These are phyloP conservation scores for Dactylellina leptospora DNA, from an alignment of 2,329 filamentous ascomycete species.

Conservation along the genomic window DNA sequence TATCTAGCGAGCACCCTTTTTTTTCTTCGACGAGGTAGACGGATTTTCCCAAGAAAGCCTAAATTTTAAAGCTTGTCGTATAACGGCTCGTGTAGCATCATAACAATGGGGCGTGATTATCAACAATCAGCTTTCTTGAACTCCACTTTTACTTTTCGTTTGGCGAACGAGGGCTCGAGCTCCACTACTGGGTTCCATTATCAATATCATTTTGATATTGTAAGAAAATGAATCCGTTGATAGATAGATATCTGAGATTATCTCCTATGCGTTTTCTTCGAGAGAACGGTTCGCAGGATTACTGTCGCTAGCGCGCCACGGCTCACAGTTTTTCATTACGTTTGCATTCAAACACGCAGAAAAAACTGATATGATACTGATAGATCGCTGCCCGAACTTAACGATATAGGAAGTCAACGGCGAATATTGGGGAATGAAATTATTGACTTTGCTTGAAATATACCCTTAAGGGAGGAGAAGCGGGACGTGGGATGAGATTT, in stretches of 20 bases:
- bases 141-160: slow-evolving; percentile 9
- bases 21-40: neutral
- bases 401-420: slow-evolving; percentile 39
- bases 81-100: slow-evolving; percentile 20
- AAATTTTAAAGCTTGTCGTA: neutral
- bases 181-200: neutral
- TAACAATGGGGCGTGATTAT: too few relatives aligned
- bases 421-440: too few relatives aligned
- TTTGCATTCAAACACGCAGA: slow-evolving; percentile 27
- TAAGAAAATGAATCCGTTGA: too few relatives aligned
- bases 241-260: too few relatives aligned
- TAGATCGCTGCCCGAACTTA: slow-evolving; percentile 42
- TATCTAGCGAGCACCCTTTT: neutral
- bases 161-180: neutral
- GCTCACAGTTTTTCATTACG: slow-evolving; percentile 34
- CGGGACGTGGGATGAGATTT: neutral
- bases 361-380: slow-evolving; percentile 28
- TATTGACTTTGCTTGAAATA: too few relatives aligned
- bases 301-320: too few relatives aligned
- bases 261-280: too few relatives aligned
- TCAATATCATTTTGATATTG: too few relatives aligned
- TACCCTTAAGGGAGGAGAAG: neutral
- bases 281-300: neutral
- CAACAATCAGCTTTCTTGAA: neutral
- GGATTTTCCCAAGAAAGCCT: neutral